Evolutionary conservation across 202 grass and related monocot species (phyloP), one percentile per base, ranked within the genome.

Genomic region (Carex sylvatica): DNA sequence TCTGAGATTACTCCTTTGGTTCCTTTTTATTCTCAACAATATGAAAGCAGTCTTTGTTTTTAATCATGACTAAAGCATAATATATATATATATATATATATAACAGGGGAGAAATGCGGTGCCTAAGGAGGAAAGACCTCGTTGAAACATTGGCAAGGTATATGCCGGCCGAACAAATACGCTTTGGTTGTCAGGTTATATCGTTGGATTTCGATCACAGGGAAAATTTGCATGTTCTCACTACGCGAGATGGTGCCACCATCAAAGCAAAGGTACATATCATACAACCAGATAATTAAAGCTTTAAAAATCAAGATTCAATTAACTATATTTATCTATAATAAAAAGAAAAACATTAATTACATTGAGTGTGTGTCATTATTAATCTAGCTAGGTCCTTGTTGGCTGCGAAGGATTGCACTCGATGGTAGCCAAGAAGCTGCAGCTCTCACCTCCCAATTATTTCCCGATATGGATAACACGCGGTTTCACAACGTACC

Each of bases 231-330:
- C 78, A 84, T 15, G 33, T 85, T 85, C 77, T 89, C 59, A 80
- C 63, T 52, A 53, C 52, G 4, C 12, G 26, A 2, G 70, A 85
- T 44, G 83, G 78, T 35, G 51, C 33, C 14, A 54, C 24, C 64
- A 88, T 88, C 31, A 88, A 67, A 64, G 81, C 86, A 6, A 88
- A 88, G 86, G 86, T 88, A 70, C 18, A 26, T 24, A 19, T 51
- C 13, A 30, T 33, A 22, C 19, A 24, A 22, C 24, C 6, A 46
- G 10, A 47, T 47, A 0, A n/a, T n/a, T n/a, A n/a, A 47, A 47
- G 44, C 44, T 47, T 47, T 47, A 11, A 47, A 47, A 36, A 58
- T 46, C 19, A 65, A 22, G 2, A 60, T 42, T 81, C 20, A 0
- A n/a, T 4, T 4, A 13, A 14, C 1, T 13, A 14, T 20, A 68